A percentile compares a stretch with the other conserved stretches of the same genome.
Evolutionary conservation across 1,284 basidiomycete species (phyloP).

Genomic region (Boletellus sp.): DNA sequence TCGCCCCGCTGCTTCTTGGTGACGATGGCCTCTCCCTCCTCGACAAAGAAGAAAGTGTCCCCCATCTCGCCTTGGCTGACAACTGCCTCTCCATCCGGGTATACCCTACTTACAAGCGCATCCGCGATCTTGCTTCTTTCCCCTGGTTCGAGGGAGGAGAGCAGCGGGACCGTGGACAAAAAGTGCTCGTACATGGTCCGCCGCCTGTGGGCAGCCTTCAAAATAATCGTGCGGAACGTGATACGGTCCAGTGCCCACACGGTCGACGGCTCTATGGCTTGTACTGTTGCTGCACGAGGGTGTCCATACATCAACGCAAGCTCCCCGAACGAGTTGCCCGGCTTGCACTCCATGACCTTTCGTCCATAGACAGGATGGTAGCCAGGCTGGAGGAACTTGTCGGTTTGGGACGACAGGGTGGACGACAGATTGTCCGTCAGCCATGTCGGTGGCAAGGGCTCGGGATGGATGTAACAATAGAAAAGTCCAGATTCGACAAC

Average conservation of each 20-base stretch:
- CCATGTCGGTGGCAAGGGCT: conserved; percentile 60
- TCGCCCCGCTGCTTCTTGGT: conserved; percentile 69
- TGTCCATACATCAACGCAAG: conserved; percentile 98
- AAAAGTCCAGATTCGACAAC: conserved; percentile 90
- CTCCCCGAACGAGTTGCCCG: conserved; percentile 92
- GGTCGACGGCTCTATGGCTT: conserved; percentile 81
- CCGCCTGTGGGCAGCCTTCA: conserved; percentile 82
- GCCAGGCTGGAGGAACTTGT: conserved; percentile 60
- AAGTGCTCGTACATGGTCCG: conserved; percentile 96
- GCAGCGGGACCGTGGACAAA: conserved; percentile 85
- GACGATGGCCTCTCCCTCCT: conserved; percentile 87
- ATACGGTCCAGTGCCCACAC: conserved; percentile 96
- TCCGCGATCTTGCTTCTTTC: conserved; percentile 97
- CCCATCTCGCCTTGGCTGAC: conserved; percentile 93
- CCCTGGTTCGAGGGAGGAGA: conserved; percentile 80
- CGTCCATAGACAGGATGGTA: conserved; percentile 73
- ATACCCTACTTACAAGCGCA: conserved; percentile 83
- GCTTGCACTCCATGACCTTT: conserved; percentile 81
- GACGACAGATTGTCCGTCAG: conserved; percentile 38
- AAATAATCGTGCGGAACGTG: conserved; percentile 97
- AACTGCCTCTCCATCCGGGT: conserved; percentile 81
- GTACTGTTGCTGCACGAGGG: conserved; percentile 90
- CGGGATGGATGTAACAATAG: conserved; percentile 81
- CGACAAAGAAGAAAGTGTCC: conserved; percentile 96
- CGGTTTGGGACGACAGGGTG: conserved; percentile 34